These are phyloP conservation scores for Magnaporthiopsis poae DNA, from an alignment of 2,329 filamentous ascomycete species.

Conservation along the genomic window DNA sequence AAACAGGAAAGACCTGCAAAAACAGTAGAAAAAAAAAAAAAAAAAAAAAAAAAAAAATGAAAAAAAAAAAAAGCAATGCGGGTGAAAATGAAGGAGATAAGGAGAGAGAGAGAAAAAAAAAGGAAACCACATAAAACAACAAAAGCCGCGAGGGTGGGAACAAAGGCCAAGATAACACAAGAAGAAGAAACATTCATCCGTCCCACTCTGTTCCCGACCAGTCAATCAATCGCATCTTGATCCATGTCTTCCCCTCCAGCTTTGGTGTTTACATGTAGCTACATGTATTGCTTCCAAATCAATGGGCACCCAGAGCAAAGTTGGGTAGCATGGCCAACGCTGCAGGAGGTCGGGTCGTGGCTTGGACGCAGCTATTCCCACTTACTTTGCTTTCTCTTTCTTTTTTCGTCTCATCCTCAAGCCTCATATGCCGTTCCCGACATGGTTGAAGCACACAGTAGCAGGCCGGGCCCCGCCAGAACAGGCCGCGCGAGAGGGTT, in stretches of 20 bases:
- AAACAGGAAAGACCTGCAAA: background rate
- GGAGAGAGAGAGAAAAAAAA: background rate
- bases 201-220: background rate
- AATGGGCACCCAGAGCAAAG: no score
- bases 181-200: background rate
- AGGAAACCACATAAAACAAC: background rate
- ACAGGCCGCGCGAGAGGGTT: background rate
- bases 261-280: no score
- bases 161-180: background rate
- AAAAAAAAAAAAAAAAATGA: background rate
- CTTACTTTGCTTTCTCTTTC: constrained; percentile 9
- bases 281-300: no score
- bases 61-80: background rate
- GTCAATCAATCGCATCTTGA: background rate
- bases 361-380: no score
- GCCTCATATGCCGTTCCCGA: background rate
- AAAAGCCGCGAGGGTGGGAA: background rate
- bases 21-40: no score
- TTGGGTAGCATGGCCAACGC: no score
- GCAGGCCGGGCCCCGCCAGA: no score
- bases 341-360: no score
- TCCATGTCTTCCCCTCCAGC: no score
- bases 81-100: background rate
- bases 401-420: constrained; percentile 7
- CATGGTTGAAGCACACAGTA: no score